Percentiles rank a stretch among this genome's conserved stretches.
Evolutionary conservation across 2,329 filamentous ascomycete species (phyloP).

Genomic region (Periconia macrospinosa): DNA sequence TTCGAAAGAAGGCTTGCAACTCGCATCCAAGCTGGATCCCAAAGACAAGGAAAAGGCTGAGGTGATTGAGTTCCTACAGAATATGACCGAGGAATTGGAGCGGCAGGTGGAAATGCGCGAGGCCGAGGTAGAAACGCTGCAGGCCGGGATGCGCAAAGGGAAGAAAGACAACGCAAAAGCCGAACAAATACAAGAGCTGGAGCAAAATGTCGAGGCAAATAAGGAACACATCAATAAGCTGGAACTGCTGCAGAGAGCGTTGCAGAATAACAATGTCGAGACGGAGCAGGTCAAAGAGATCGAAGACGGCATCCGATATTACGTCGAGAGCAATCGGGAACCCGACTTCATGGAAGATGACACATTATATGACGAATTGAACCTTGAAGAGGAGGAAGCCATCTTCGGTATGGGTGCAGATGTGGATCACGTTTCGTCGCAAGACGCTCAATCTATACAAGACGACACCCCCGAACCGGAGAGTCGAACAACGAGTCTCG

Average conservation of each 20-base stretch:
- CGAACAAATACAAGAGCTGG: slow-evolving; percentile 85
- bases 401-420: slow-evolving; percentile 79
- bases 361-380: slow-evolving; percentile 90
- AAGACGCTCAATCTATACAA: slow-evolving; percentile 89
- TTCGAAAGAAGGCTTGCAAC: slow-evolving; percentile 94
- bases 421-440: slow-evolving; percentile 87
- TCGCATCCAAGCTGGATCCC: slow-evolving; percentile 91
- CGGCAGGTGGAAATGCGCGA: slow-evolving; percentile 91
- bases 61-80: slow-evolving; percentile 79
- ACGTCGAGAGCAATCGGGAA: slow-evolving; percentile 86
- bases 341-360: slow-evolving; percentile 94
- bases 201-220: slow-evolving; percentile 82
- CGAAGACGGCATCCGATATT: slow-evolving; percentile 92
- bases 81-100: slow-evolving; percentile 89
- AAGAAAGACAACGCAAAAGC: slow-evolving; percentile 84
- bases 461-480: slow-evolving; percentile 73
- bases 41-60: slow-evolving; percentile 95
- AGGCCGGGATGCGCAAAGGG: slow-evolving; percentile 90
- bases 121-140: slow-evolving; percentile 83
- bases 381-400: slow-evolving; percentile 89
- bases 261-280: slow-evolving; percentile 92
- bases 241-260: slow-evolving; percentile 82
- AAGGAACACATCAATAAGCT: slow-evolving; percentile 96
- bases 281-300: slow-evolving; percentile 83
- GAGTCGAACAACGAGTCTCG: slow-evolving; percentile 53